Evolutionary conservation across 2,329 filamentous ascomycete genomes (phyloP).

Genomic region (Myriosclerotinia curreyana): DNA sequence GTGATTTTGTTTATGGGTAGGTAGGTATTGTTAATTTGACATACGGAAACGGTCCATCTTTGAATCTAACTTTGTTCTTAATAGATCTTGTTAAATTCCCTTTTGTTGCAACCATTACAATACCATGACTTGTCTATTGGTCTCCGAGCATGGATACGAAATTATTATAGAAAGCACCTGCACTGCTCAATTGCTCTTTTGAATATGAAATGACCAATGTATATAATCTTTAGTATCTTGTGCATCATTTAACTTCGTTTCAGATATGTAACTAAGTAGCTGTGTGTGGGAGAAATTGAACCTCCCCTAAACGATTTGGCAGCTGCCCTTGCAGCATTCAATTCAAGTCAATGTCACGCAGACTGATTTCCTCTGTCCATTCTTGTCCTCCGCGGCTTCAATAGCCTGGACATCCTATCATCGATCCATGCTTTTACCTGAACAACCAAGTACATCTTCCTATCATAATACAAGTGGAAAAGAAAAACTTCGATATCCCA

Average conservation of each 20-base stretch:
- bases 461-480: constrained; percentile 15
- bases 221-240: constrained; percentile 1
- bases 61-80: too few species aligned
- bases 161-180: not conserved
- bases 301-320: not conserved
- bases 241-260: not conserved
- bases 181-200: not conserved
- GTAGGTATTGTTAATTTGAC: too few species aligned
- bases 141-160: not conserved
- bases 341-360: not conserved
- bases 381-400: not conserved
- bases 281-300: not conserved
- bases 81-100: too few species aligned
- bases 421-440: constrained; percentile 1
- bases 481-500: constrained; percentile 9
- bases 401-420: constrained; percentile 2
- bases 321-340: not conserved
- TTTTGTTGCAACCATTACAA: not conserved
- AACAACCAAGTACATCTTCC: constrained; percentile 14
- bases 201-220: not conserved
- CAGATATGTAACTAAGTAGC: not conserved
- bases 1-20: too few species aligned
- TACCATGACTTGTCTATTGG: not conserved
- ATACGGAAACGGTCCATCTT: too few species aligned
- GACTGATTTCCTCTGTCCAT: not conserved